Base-by-base conservation (phyloP, 768 basidiomycete species). In the Russula brevipes region DNA sequence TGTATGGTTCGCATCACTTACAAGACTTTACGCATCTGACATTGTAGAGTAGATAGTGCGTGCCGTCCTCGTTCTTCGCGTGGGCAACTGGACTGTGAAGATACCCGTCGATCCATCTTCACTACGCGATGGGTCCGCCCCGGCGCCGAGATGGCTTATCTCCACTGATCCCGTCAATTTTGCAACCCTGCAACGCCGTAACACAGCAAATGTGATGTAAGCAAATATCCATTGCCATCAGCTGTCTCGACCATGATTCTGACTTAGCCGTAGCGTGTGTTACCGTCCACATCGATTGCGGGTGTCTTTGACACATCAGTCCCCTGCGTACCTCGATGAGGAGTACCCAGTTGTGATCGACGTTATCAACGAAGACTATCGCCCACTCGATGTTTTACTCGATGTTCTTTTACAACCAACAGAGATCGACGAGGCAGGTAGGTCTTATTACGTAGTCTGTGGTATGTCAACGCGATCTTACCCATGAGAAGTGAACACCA, bases 331-430 rank as follows among this genome's bases (percentile, higher is more conserved):
- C 72, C 73, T 96, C 41, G 86, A 89, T 65, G 95, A 97, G 72
- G 80, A 82, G 50, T 91, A 89, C 69, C 86, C 89, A 0, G 86
- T 98, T 67, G 71, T 72, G 11, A 77, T 98, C 46, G 78, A 83
- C 51, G 79, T 96, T 14, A 82, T 76, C 4, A 97, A 94, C 70
- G 70, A 76, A 5, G 94, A 97, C 71, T 82, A 83, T 51, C 78
- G 84, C 19, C 80, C 85, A 31, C 73, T 98, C 11, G 84, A 89
- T 16, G 74, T 91, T 12, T 75, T 80, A 5, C 76, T 93, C 10
- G 89, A 94, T 59, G 81, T 90, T 5, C 77, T 96, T 60, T 73
- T 98, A 39, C 91, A 92, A 58, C 94, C 94, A 1, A 81, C 83
- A 2, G 89, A 90, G 67, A 78, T 85, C 54, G 91, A 91, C 65